These are phyloP conservation scores for Penicillium steckii DNA, from an alignment of 495 filamentous ascomycete genomes.

Conservation along the genomic window DNA sequence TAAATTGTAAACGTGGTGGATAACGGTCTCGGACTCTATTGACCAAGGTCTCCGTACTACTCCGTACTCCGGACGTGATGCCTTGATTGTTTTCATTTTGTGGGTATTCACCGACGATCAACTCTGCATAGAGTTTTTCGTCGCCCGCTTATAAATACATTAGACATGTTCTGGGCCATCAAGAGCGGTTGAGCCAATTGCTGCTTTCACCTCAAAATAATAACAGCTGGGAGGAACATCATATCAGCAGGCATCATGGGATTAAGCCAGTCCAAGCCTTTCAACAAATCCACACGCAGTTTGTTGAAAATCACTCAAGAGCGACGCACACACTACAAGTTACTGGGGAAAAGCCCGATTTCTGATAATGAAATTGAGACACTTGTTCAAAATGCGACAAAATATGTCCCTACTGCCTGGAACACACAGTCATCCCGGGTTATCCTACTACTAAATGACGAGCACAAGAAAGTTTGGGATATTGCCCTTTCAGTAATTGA, in stretches of 20 bases:
- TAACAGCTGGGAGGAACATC: no score
- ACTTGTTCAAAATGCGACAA: background rate
- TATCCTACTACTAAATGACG: constrained; percentile 39
- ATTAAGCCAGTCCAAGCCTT: background rate
- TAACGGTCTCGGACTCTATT: background rate
- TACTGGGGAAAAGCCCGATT: background rate
- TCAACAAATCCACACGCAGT: background rate
- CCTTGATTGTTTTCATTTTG: background rate
- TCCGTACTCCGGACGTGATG: no score
- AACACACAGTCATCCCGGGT: constrained; percentile 51
- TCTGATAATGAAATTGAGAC: background rate
- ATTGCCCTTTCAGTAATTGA: constrained; percentile 36
- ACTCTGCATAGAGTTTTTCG: background rate
- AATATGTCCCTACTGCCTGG: constrained; percentile 44
- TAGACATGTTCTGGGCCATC: background rate
- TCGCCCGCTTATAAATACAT: background rate
- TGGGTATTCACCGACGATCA: background rate
- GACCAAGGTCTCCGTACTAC: background rate
- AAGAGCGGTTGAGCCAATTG: background rate
- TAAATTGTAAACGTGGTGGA: background rate
- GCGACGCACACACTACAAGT: background rate
- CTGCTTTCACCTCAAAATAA: background rate
- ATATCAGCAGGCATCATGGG: background rate
- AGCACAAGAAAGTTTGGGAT: constrained; percentile 51
- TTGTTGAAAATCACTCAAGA: background rate